Evolutionary conservation across 1,139 yeast species (phyloP).

Genomic region (Suhomyces taliae): DNA sequence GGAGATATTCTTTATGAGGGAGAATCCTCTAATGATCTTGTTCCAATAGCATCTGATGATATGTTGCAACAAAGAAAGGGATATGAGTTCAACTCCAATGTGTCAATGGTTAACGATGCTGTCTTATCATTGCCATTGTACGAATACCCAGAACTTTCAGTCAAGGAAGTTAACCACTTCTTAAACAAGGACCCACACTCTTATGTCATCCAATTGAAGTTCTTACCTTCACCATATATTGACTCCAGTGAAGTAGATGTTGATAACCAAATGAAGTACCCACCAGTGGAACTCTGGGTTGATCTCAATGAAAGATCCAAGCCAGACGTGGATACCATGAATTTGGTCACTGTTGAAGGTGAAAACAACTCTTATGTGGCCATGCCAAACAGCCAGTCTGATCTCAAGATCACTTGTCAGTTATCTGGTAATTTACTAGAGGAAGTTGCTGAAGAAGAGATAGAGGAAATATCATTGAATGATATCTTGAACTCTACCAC

Average conservation of each 20-base stretch:
- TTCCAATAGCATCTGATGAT: slow-evolving; percentile 3
- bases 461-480: slow-evolving; percentile 12
- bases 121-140: slow-evolving; percentile 36
- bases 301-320: slow-evolving; percentile 39
- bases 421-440: slow-evolving; percentile 34
- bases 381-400: slow-evolving; percentile 40
- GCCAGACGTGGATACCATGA: slow-evolving; percentile 43
- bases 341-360: slow-evolving; percentile 47
- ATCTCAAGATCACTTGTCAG: slow-evolving; percentile 48
- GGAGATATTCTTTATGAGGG: slow-evolving; percentile 37
- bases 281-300: slow-evolving; percentile 58
- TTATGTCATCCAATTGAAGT: slow-evolving; percentile 42
- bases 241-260: slow-evolving; percentile 17
- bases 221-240: slow-evolving; percentile 46
- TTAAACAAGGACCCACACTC: slow-evolving; percentile 18
- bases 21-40: slow-evolving; percentile 3
- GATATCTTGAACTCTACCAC: slow-evolving; percentile 31
- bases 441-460: slow-evolving; percentile 5
- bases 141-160: slow-evolving; percentile 19
- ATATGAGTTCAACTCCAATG: slow-evolving; percentile 42
- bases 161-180: slow-evolving; percentile 21
- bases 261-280: slow-evolving; percentile 31
- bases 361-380: slow-evolving; percentile 45
- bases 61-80: slow-evolving; percentile 2
- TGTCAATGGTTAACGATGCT: slow-evolving; percentile 42